Percentiles rank a stretch among this genome's conserved stretches.
phyloP scores from a whole-genome alignment of 2,329 filamentous ascomycete genomes.

The Ceratocystis papillata region DNA sequence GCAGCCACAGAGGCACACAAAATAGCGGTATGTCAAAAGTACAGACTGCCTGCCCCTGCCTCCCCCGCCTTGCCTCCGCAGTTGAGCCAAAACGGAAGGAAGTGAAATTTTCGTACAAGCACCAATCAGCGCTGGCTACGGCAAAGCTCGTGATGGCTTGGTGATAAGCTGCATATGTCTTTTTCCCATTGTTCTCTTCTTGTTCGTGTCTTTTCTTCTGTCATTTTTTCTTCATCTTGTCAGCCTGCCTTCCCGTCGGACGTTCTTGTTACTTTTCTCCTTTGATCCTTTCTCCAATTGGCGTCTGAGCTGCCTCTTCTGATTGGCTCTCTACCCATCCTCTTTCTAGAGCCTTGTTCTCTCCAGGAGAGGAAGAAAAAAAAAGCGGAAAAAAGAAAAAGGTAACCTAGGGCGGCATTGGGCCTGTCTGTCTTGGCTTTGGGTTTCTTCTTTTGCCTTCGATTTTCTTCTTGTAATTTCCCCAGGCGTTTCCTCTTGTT shows the following conservation, averaged over 20 bases:
- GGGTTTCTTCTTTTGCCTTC: constrained; percentile 11
- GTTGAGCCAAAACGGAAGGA: not conserved
- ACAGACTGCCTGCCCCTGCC: no score
- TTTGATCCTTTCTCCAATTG: not conserved
- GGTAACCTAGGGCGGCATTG: not conserved
- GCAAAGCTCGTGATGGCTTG: not conserved
- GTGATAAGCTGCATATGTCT: not conserved
- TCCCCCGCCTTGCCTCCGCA: not conserved
- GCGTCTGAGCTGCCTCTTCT: not conserved
- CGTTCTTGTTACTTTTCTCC: not conserved
- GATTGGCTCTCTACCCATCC: not conserved
- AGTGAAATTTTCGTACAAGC: not conserved
- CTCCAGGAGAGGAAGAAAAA: not conserved
- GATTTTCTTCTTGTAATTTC: not conserved
- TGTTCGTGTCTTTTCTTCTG: not conserved
- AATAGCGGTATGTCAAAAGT: no score
- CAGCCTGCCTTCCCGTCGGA: not conserved
- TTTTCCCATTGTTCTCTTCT: not conserved
- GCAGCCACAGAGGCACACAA: no score
- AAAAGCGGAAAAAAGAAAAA: no score
- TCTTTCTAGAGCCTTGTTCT: not conserved
- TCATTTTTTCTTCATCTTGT: no score
- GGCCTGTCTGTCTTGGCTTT: not conserved
- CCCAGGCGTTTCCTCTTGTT: not conserved
- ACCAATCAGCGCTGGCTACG: constrained; percentile 3